These are phyloP conservation scores for Torulaspora gathmanii DNA, from an alignment of 805 yeast genomes.

Conservation along the genomic window DNA sequence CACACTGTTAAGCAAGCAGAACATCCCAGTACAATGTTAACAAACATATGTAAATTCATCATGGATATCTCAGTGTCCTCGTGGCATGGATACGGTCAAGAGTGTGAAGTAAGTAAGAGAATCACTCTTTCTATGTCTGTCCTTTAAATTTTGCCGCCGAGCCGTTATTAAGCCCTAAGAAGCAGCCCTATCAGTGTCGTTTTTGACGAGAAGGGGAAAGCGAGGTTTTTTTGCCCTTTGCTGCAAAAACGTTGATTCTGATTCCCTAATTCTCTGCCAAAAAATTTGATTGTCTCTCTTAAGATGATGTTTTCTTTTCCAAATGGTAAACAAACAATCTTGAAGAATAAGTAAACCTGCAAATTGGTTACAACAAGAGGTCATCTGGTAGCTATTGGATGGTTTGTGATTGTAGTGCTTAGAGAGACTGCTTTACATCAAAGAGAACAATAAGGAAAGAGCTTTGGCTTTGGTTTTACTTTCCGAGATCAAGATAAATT, in stretches of 20 bases:
- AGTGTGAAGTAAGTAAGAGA: not conserved
- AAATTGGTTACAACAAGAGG: not conserved
- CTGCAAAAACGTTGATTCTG: not conserved
- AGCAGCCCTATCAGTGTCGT: too few species aligned
- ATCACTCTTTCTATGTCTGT: not conserved
- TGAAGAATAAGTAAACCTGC: not conserved
- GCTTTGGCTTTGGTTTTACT: not conserved
- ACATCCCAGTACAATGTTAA: too few species aligned
- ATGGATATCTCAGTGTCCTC: not conserved
- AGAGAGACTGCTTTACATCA: too few species aligned
- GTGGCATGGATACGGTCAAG: too few species aligned
- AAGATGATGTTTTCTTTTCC: conserved; percentile 7
- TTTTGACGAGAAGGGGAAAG: not conserved
- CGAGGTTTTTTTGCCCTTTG: not conserved
- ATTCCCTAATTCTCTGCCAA: not conserved
- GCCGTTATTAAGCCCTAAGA: not conserved
- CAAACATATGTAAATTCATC: too few species aligned
- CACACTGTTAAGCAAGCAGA: too few species aligned
- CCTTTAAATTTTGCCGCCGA: not conserved
- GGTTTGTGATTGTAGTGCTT: too few species aligned
- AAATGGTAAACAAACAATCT: conserved; percentile 8
- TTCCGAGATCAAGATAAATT: not conserved
- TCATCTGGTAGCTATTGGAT: not conserved
- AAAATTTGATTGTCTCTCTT: conserved; percentile 3
- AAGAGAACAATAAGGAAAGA: too few species aligned